Conservation (phyloP, 2,329 filamentous ascomycete genomes). For the Nannizziopsis arthrosporioides region DNA sequence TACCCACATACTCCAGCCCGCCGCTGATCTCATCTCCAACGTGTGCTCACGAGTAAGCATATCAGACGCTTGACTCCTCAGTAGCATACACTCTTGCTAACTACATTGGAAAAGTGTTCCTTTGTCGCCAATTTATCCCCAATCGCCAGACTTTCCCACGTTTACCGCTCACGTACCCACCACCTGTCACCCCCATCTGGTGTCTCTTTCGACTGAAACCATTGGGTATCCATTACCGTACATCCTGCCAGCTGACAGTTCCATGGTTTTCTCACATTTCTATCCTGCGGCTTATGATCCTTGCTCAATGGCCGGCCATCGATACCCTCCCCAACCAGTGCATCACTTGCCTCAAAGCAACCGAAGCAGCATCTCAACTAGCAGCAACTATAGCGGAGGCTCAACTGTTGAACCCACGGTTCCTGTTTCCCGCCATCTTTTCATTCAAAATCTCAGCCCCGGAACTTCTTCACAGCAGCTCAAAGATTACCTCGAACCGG, state of each 20-base stretch:
- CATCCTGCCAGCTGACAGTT: slow-evolving; percentile 13
- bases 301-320: slow-evolving; percentile 19
- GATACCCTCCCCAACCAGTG: slow-evolving; percentile 21
- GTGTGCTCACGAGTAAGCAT: slow-evolving; percentile 29
- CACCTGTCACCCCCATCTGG: slow-evolving; percentile 8
- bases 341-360: slow-evolving; percentile 15
- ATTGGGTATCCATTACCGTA: slow-evolving; percentile 14
- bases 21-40: slow-evolving; percentile 25
- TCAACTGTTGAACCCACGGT: slow-evolving; percentile 1
- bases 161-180: slow-evolving; percentile 9
- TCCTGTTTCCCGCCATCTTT: slow-evolving; percentile 15
- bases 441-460: slow-evolving; percentile 22
- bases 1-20: slow-evolving; percentile 24
- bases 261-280: slow-evolving; percentile 21
- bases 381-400: slow-evolving; percentile 9
- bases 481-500: slow-evolving; percentile 21
- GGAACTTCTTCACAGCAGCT: slow-evolving; percentile 23
- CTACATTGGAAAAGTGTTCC: slow-evolving; percentile 9
- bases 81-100: not conserved
- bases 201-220: slow-evolving; percentile 12
- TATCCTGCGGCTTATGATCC: slow-evolving; percentile 23
- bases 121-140: slow-evolving; percentile 12
- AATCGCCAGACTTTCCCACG: slow-evolving; percentile 13
- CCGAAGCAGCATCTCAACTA: slow-evolving; percentile 11
- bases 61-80: not conserved